Evolutionary conservation across 805 yeast species (phyloP), one percentile per base, ranked within the genome.

Genomic region (Wickerhamiella azymoides): DNA sequence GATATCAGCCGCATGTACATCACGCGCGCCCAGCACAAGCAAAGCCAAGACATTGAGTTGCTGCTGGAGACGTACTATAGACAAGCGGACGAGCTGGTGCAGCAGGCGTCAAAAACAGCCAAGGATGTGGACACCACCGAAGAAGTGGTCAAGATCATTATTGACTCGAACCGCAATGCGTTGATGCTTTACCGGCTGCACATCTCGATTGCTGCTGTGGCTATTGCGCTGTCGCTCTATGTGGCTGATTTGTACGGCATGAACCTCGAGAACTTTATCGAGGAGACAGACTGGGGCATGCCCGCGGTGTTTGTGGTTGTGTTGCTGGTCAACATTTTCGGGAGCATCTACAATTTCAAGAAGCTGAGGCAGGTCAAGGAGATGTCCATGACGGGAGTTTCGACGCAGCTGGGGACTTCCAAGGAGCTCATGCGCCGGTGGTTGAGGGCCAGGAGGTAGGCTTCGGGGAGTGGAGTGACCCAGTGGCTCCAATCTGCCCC

Each of bases 181-280:
- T 66, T 88, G 50, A 84, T 88, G 94, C 70, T 88, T 47, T 77
- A 81, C 53, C 94, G 88, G 57, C 66, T 88, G 51, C 80, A 83
- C 55, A 76, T 86, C 13, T 77, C 93, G 0, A 80, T 88, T 21
- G 84, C 83, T 51, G 84, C 96, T 0, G 62, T 88, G 30, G 94
- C 94, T 0, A 74, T 84, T 57, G 82, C 94, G 0, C 80, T 84
- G 18, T 94, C 94, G 1, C 80, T 94, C 1, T 65, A 84, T 17
- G 55, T 84, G 1, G 94, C 96, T 2, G 94, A 94, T 7, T 79
- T 86, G 54, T 88, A 84, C 57, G 95, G 94, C 30, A 92, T 92
- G 98, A 92, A 92, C 63, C 66, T 92, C 60, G 88, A 83, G 57
- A 92, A 89, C 62, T 88, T 83, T 58, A 79, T 92, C 14, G 98